phyloP scores from a whole-genome alignment of 495 filamentous ascomycete genomes.

The Tetracladium setigerum region DNA sequence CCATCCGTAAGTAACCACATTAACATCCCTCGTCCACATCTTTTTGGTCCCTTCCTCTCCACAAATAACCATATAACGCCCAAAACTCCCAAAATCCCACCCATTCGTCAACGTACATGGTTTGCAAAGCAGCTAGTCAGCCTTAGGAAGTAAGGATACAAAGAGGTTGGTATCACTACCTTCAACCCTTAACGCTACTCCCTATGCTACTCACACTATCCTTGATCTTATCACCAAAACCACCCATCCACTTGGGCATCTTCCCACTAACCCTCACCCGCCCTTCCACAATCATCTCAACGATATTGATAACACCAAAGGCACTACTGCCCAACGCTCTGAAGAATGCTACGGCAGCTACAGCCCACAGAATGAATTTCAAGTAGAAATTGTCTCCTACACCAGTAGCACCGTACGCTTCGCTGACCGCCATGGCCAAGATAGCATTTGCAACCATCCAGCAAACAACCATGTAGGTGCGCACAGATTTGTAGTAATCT shows the following conservation, averaged over 20 bases:
- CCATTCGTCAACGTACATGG: no score
- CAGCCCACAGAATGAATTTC: conserved; percentile 85
- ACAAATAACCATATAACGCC: no score
- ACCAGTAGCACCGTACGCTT: conserved; percentile 63
- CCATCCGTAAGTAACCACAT: no score
- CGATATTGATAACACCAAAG: conserved; percentile 71
- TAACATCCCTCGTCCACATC: no score
- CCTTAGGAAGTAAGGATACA: no score
- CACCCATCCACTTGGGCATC: conserved; percentile 41
- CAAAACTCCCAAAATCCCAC: no score
- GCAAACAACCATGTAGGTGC: conserved; percentile 96
- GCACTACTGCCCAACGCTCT: conserved; percentile 72
- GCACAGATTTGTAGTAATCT: conserved; percentile 96
- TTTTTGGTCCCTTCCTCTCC: no score
- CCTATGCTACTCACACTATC: conserved; percentile 33
- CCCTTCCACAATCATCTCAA: conserved; percentile 82
- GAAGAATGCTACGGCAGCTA: conserved; percentile 79
- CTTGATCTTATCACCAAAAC: conserved; percentile 31
- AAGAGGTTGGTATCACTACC: no score
- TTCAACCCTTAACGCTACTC: conserved; percentile 24
- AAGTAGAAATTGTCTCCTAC: conserved; percentile 85
- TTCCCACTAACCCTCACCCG: conserved; percentile 56
- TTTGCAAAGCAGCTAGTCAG: no score
- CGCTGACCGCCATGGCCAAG: conserved; percentile 88
- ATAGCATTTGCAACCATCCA: conserved; percentile 94